Conservation (phyloP, 164 flowering plant species). For the Vitis rotundifolia region DNA sequence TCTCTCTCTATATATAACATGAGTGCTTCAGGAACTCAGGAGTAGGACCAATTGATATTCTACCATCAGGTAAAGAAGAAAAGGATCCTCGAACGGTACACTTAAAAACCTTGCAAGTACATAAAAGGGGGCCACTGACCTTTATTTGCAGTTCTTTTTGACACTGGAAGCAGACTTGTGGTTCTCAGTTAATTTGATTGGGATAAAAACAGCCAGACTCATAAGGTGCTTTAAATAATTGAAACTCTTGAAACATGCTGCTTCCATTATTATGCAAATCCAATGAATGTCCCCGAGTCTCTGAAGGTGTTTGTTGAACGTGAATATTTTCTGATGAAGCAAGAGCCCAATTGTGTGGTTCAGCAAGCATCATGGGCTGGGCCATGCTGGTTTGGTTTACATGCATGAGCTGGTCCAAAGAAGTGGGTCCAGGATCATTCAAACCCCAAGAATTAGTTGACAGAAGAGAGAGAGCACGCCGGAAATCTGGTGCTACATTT, state of each 20-base stretch:
- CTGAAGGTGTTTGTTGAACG: background rate
- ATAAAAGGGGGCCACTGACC: too few relatives aligned
- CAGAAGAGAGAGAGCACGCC: background rate
- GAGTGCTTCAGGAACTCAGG: too few relatives aligned
- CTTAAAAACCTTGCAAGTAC: too few relatives aligned
- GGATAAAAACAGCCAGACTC: background rate
- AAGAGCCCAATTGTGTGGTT: background rate
- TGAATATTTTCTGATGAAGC: background rate
- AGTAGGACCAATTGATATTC: too few relatives aligned
- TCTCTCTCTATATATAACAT: too few relatives aligned
- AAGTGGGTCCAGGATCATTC: background rate
- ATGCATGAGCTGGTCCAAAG: background rate
- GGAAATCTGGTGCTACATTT: background rate
- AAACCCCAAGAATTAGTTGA: background rate
- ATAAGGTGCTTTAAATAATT: background rate
- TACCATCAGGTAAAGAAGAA: too few relatives aligned
- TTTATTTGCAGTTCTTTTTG: too few relatives aligned
- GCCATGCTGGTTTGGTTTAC: background rate
- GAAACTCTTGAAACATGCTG: background rate
- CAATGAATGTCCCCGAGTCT: background rate
- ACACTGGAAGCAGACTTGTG: background rate
- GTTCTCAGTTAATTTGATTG: background rate
- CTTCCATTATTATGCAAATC: background rate
- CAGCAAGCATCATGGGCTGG: background rate
- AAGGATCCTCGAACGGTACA: too few relatives aligned